These are phyloP conservation scores for Metroxylon sagu DNA, from an alignment of 176 grass and related monocot species.

Conservation along the genomic window DNA sequence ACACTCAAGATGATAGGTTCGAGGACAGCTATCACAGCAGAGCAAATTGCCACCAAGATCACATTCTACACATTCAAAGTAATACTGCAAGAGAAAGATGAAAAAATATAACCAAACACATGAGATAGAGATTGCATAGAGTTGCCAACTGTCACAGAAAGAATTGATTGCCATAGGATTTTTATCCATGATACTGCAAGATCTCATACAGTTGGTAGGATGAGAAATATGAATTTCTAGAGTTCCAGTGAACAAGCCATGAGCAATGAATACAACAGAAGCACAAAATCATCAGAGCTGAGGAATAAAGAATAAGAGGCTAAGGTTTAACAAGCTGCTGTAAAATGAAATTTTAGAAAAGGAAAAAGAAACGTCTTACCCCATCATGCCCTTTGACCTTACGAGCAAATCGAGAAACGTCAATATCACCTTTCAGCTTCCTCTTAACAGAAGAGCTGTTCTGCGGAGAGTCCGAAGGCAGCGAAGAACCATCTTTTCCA, in stretches of 20 bases:
- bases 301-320: conserved; percentile 1
- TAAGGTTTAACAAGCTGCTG: not conserved
- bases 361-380: conserved; percentile 43
- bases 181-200: too few relatives aligned
- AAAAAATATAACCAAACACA: conserved; percentile 4
- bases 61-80: conserved; percentile 86
- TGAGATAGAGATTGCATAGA: too few relatives aligned
- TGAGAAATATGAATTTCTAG: too few relatives aligned
- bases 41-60: conserved; percentile 94
- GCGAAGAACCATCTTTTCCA: conserved; percentile 46
- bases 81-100: conserved; percentile 52
- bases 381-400: conserved; percentile 90
- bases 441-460: conserved; percentile 39
- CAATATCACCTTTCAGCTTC: conserved; percentile 45
- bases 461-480: conserved; percentile 34
- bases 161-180: too few relatives aligned
- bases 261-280: too few relatives aligned
- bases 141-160: too few relatives aligned
- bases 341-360: not conserved
- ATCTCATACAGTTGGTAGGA: too few relatives aligned
- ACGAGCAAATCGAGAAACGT: conserved; percentile 34
- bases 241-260: too few relatives aligned
- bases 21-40: conserved; percentile 87
- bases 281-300: not conserved
- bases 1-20: conserved; percentile 90